These are phyloP conservation scores for Stentor coeruleus DNA, from an alignment of 73 alveolate genomes.

Conservation along the genomic window DNA sequence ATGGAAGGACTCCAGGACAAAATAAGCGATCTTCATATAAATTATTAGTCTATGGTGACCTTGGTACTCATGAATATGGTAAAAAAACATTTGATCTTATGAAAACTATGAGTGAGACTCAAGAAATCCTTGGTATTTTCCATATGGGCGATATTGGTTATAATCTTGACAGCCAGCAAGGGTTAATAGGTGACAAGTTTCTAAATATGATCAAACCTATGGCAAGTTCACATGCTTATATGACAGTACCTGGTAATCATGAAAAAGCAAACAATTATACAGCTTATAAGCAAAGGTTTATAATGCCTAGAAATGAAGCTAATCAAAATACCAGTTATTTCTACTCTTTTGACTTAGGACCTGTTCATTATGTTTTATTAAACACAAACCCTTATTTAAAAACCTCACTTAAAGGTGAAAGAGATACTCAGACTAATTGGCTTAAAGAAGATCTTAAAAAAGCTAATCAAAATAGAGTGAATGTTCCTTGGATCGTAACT, in stretches of 20 bases:
- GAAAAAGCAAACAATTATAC: neutral
- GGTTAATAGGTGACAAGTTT: neutral
- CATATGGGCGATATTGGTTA: constrained; percentile 16
- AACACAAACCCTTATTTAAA: neutral
- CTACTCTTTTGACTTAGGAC: neutral
- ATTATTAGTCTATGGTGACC: neutral
- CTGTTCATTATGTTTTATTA: neutral
- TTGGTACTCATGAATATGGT: neutral
- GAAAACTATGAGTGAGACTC: no score
- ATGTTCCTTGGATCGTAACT: neutral
- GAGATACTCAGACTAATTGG: neutral
- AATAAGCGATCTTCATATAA: neutral
- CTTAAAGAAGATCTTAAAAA: neutral
- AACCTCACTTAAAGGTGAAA: neutral
- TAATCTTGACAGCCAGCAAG: neutral
- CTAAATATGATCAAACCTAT: neutral
- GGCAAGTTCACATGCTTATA: neutral
- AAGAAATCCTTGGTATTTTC: neutral
- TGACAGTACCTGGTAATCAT: constrained; percentile 20
- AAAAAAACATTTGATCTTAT: neutral
- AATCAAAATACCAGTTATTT: neutral
- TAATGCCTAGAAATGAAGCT: neutral
- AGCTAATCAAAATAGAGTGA: neutral
- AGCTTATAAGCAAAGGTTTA: neutral
- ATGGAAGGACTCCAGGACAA: constrained; percentile 18